phyloP scores from a whole-genome alignment of 768 basidiomycete genomes.

The Cyclocybe cylindracea region DNA sequence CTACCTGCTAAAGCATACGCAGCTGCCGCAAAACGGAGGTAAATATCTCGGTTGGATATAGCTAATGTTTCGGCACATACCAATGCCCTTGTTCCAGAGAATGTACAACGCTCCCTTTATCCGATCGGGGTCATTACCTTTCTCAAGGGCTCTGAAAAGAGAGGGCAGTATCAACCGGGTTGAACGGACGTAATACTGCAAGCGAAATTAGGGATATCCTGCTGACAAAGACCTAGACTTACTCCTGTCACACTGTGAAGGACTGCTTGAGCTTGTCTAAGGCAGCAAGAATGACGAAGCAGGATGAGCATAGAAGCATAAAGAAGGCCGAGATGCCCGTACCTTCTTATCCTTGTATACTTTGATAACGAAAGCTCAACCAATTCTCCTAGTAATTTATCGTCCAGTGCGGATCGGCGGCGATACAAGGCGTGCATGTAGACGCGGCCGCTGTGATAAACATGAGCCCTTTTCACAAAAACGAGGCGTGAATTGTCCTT shows the following conservation, averaged over 20 bases:
- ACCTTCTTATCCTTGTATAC: slow-evolving; percentile 80
- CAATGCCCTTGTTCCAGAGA: slow-evolving; percentile 69
- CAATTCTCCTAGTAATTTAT: slow-evolving; percentile 64
- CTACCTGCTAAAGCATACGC: slow-evolving; percentile 70
- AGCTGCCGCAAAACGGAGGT: slow-evolving; percentile 34
- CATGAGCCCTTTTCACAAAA: slow-evolving; percentile 75
- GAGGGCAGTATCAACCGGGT: slow-evolving; percentile 64
- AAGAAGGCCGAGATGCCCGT: slow-evolving; percentile 13
- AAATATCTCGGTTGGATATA: slow-evolving; percentile 1
- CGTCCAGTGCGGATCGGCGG: slow-evolving; percentile 72
- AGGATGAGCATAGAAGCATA: not conserved
- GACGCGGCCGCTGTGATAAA: slow-evolving; percentile 74
- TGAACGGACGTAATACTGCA: slow-evolving; percentile 70
- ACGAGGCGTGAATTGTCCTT: slow-evolving; percentile 75
- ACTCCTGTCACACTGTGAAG: slow-evolving; percentile 67
- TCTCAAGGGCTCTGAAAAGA: slow-evolving; percentile 61
- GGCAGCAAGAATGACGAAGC: slow-evolving; percentile 2
- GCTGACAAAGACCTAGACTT: slow-evolving; percentile 24
- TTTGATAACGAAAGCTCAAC: slow-evolving; percentile 77
- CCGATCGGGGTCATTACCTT: slow-evolving; percentile 84
- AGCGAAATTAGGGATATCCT: slow-evolving; percentile 4
- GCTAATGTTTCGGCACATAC: slow-evolving; percentile 34
- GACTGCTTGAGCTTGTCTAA: slow-evolving; percentile 68
- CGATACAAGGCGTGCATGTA: slow-evolving; percentile 81
- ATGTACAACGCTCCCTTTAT: slow-evolving; percentile 95